phyloP scores from a whole-genome alignment of 2,329 filamentous ascomycete genomes.

The Aspergillus nomiae region DNA sequence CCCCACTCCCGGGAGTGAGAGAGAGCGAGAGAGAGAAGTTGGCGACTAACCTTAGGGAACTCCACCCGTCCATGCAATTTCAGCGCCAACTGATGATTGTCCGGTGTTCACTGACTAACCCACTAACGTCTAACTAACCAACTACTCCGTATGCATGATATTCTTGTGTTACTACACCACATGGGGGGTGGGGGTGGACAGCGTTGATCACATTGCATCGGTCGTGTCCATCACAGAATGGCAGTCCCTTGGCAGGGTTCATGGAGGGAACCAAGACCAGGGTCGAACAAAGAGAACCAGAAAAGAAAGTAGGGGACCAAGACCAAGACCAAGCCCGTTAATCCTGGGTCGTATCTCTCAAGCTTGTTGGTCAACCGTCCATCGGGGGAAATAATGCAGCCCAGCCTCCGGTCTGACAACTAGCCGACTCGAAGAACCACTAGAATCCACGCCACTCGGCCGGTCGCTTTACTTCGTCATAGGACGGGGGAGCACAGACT shows the following conservation, averaged over 20 bases:
- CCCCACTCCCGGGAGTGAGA: conserved; percentile 1
- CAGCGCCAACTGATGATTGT: neutral
- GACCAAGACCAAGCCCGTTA: neutral
- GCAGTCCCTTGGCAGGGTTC: neutral
- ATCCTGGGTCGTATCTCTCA: conserved; percentile 4
- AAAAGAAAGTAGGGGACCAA: neutral
- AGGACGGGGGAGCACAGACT: conserved; percentile 17
- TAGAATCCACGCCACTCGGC: conserved; percentile 6
- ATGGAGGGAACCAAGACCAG: neutral
- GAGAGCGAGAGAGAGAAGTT: neutral
- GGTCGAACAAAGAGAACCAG: neutral
- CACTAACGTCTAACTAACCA: neutral
- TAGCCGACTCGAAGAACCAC: neutral
- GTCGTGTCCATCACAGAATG: neutral
- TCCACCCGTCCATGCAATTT: neutral
- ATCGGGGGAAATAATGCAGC: neutral
- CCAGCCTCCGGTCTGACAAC: neutral
- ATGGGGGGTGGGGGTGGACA: neutral
- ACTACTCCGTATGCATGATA: neutral
- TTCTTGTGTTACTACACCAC: conserved; percentile 8
- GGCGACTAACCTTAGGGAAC: neutral
- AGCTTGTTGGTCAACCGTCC: conserved; percentile 1
- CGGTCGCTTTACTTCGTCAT: conserved; percentile 8
- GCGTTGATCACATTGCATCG: neutral
- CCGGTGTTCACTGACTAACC: neutral